Conservation (phyloP, 2,329 filamentous ascomycete species). For the Lachnellula arida region DNA sequence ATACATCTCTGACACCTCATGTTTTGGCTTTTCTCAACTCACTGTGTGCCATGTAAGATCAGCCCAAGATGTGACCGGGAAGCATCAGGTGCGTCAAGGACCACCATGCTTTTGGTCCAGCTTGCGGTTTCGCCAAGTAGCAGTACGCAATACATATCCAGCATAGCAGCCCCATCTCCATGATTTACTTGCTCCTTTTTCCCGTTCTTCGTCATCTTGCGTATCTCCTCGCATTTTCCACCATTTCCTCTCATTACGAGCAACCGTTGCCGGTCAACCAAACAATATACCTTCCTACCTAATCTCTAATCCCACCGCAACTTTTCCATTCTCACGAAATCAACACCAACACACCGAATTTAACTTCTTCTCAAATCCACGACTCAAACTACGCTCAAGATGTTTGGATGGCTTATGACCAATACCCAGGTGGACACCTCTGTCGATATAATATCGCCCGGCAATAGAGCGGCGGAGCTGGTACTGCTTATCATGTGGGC, state of each 20-base stretch:
- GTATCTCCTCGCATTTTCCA: background rate
- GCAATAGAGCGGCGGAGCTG: background rate
- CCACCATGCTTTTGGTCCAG: background rate
- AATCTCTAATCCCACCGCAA: background rate
- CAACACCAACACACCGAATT: background rate
- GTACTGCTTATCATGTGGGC: background rate
- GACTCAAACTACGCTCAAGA: background rate
- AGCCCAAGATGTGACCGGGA: slow-evolving; percentile 3
- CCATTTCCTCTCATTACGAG: background rate
- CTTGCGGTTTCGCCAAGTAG: background rate
- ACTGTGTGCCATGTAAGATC: slow-evolving; percentile 1
- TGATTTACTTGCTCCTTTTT: background rate
- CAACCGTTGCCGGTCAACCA: slow-evolving; percentile 8
- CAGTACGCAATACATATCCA: background rate
- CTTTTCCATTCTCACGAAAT: background rate
- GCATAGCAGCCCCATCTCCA: background rate
- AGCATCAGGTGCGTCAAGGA: background rate
- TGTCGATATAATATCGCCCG: background rate
- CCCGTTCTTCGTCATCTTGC: background rate
- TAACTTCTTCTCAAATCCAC: background rate
- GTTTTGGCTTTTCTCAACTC: background rate
- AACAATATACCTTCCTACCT: background rate
- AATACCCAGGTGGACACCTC: slow-evolving; percentile 1
- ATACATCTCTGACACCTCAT: background rate
- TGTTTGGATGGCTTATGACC: slow-evolving; percentile 4